Evolutionary conservation across 768 basidiomycete species (phyloP), one percentile per base, ranked within the genome.

Genomic region (Cyclocybe cylindracea): DNA sequence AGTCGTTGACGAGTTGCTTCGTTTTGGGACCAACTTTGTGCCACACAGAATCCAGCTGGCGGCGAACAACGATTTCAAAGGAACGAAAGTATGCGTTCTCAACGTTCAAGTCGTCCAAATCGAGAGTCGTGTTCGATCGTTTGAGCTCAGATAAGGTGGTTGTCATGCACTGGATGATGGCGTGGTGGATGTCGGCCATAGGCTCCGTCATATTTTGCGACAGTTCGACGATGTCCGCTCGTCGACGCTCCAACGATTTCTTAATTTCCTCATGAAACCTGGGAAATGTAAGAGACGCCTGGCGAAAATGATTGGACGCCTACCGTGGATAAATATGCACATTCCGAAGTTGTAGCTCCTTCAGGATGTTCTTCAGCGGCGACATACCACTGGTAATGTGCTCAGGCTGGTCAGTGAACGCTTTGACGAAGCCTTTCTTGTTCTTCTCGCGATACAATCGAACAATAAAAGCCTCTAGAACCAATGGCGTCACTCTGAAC

Each of bases 351-450:
- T 94, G 91, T 6, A 98, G 78, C 65, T 96, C 93, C 54, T 94
- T 93, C 82, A 99, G 85, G 55, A 96, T 89, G 47, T 87, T 94
- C 61, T 86, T 89, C 16, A 99, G 74, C 1, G 97, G 97, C 1
- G 91, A 93, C 66, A 98, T 70, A 1, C 95, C 96, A 55, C 85
- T 91, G 0, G 89, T 94, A 54, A 99, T 97, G 55, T 89, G 84
- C 66, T 98, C 97, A 4, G 96, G 94, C 61, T 98, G 90, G 67
- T 98, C 97, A 2, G 94, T 92, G 64, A 99, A 97, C 0, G 94
- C 97, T 68, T 99, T 98, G 57, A 98, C 74, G 68, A 98, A 99
- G 1, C 96, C 96, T 2, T 76, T 77, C 65, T 79, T 83, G 72
- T 98, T 99, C 72, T 87, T 85, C 68, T 97, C 87, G 38, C 96